phyloP scores from a whole-genome alignment of 352 stramenopile species.

The Pythium vanterpoolii region DNA sequence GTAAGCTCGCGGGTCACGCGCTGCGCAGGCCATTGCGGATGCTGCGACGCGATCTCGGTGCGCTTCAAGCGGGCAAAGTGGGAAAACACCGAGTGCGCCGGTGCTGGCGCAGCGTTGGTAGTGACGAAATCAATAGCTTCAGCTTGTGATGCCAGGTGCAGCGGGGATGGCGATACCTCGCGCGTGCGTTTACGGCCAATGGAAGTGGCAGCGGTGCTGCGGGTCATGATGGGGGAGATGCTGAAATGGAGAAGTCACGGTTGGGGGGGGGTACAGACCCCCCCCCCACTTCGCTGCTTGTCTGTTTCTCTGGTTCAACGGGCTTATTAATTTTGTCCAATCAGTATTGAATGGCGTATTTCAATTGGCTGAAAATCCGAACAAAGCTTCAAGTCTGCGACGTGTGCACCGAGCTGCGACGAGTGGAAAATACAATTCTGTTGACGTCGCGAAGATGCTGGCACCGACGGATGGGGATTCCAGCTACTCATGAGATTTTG shows the following conservation, averaged over 20 bases:
- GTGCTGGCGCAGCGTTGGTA: slow-evolving; percentile 9
- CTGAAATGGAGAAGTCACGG: background rate
- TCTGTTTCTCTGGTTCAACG: no score
- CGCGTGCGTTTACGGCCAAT: background rate
- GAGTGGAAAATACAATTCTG: background rate
- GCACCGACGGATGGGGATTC: no score
- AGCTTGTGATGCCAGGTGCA: background rate
- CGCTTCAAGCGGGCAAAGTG: slow-evolving; percentile 45
- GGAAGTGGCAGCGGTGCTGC: background rate
- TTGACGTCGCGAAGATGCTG: background rate
- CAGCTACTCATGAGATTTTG: no score
- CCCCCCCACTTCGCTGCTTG: background rate
- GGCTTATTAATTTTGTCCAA: background rate
- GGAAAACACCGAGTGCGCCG: slow-evolving; percentile 43
- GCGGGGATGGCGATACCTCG: background rate
- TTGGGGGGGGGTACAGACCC: background rate
- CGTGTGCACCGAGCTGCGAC: background rate
- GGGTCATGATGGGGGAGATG: background rate
- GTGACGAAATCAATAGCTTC: no score
- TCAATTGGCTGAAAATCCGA: background rate
- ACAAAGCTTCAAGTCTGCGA: background rate
- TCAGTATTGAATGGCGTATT: background rate
- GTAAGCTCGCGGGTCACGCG: slow-evolving; percentile 47
- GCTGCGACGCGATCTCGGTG: slow-evolving; percentile 24
- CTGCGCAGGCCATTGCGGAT: slow-evolving; percentile 44